Evolutionary conservation across 345 rosid species (phyloP), one percentile per base, ranked within the genome.

Genomic region (Turritis glabra): DNA sequence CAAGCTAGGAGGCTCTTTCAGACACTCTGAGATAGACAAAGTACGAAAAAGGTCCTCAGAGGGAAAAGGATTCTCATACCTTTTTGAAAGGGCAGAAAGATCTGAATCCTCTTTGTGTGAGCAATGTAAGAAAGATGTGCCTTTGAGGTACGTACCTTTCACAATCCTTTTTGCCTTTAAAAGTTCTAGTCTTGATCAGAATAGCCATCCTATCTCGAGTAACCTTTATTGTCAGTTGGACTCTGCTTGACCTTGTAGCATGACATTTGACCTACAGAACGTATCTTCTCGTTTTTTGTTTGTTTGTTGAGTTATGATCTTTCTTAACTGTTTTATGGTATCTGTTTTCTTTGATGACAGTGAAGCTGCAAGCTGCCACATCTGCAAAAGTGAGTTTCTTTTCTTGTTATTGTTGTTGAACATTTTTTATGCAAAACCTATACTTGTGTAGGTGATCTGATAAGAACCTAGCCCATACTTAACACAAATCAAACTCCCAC

Each of bases 291-390:
- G 33, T 15, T 40, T 23, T 27, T 7, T 17, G 11, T 60, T 8
- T 33, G 33, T 57, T 65, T 77, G 63, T 51, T 66, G 74, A 40
- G 67, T 41, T 38, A 41, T 46, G 52, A 63, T 55, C 41, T 61
- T 54, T 71, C 32, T 68, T 25, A 61, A 68, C 62, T 69, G 46
- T 29, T 60, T 13, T 51, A 22, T 47, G 46, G 63, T 52, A 52
- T 55, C 37, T 32, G 11, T 32, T 72, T 73, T 32, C 32, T 65
- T 10, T 66, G 61, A 70, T 80, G 69, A 69, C 97, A 95, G 99
- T 84, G 99, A 95, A 71, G 93, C 96, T 68, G 92, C 86, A 40
- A 68, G 87, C 85, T 95, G 99, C 84, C 87, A 84, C 70, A 69
- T 72, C 78, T 95, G 99, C 81, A 78, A 89, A 76, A 86, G 99